Evolutionary conservation across 345 rosid species (phyloP), one percentile per base, ranked within the genome.

Genomic region (Eucalyptus cladocalyx): DNA sequence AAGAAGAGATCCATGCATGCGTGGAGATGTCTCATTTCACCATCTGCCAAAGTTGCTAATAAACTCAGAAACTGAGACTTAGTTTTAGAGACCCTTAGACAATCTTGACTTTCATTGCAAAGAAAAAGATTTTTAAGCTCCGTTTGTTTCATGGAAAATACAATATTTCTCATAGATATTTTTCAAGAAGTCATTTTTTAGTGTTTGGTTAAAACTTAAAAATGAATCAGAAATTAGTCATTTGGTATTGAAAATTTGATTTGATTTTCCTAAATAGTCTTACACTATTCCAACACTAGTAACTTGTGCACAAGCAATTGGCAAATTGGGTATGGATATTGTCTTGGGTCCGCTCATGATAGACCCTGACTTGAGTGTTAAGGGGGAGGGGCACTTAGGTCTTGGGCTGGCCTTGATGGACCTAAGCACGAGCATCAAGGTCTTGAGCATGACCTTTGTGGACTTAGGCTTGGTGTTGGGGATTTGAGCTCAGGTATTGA

Each of bases 121-220:
- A 65, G 37, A 65, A n/a, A 65, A n/a, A 30, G 19, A 65, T 65
- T n/a, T 56, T 56, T 56, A 56, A 10, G 62, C 30, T 24, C 28
- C 3, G 14, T 23, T 56, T 56, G 3, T 24, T 56, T 56, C 1
- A 6, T 24, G 30, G 5, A 56, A 24, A 24, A 9, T 56, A 24
- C 1, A 0, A 56, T 24, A 23, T 56, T 9, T 56, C 1, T 24
- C 0, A 10, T 23, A 56, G 30, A 56, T 24, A 56, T 56, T 10
- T 10, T 56, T 24, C 3, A 56, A 56, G 6, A 56, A 23, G 62
- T 24, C 13, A 56, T 56, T 56, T 56, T 56, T 1, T 56, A 0
- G 13, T 56, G 6, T 56, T 56, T 56, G 3, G 62, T 10, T 56
- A 24, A 56, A 56, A 56, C 30, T 2, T 24, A 1, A 56, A 56